phyloP scores from a whole-genome alignment of 306 rosid species.

The Glycine latifolia region DNA sequence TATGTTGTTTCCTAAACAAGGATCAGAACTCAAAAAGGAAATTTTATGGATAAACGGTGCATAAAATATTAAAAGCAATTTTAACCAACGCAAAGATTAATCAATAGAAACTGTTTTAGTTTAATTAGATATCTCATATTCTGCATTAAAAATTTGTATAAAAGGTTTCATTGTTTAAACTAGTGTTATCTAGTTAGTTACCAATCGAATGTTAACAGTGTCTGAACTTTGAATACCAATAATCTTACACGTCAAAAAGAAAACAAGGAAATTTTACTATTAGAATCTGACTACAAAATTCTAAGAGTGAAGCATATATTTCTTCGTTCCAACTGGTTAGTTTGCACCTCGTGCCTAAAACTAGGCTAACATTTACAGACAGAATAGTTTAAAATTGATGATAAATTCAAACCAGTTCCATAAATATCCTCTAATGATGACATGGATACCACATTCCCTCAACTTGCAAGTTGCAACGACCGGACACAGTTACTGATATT shows the following conservation, averaged over 20 bases:
- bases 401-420: not conserved
- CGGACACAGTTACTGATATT: not conserved
- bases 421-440: not conserved
- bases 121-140: not conserved
- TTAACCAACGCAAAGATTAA: not conserved
- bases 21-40: not conserved
- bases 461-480: constrained; percentile 6
- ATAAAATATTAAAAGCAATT: not conserved
- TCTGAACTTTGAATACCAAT: not conserved
- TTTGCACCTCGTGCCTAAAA: not conserved
- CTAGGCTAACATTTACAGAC: too few species aligned
- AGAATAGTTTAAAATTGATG: not conserved
- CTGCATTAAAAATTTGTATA: not conserved
- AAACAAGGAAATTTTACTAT: not conserved
- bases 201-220: not conserved
- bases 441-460: constrained; percentile 4
- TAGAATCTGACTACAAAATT: not conserved
- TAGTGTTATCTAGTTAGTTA: not conserved
- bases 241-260: not conserved
- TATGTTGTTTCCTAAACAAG: too few species aligned
- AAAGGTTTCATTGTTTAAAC: not conserved
- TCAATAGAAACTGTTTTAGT: not conserved
- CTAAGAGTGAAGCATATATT: not conserved
- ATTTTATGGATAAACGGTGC: not conserved
- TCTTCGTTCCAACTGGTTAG: not conserved